Conservation (phyloP, 2,329 filamentous ascomycete genomes). For the Pseudonectria buxi region DNA sequence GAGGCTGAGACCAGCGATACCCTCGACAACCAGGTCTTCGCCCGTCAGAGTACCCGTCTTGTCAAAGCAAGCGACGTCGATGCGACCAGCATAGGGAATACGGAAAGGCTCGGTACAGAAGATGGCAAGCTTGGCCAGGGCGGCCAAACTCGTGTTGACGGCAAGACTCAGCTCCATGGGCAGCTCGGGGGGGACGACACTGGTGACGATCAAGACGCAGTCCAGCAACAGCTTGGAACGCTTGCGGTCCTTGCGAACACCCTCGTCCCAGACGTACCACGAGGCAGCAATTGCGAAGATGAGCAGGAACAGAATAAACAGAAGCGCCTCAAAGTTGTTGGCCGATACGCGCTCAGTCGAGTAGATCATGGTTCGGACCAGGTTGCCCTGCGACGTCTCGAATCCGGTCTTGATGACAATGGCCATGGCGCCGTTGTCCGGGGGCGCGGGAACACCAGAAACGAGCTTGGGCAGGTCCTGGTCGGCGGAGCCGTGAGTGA, state of each 20-base stretch:
- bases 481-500: slow-evolving; percentile 77
- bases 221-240: slow-evolving; percentile 95
- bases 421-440: slow-evolving; percentile 89
- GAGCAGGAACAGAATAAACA: slow-evolving; percentile 94
- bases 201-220: slow-evolving; percentile 95
- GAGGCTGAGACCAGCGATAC: slow-evolving; percentile 82
- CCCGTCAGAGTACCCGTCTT: slow-evolving; percentile 97
- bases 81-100: slow-evolving; percentile 90
- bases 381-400: slow-evolving; percentile 94
- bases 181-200: slow-evolving; percentile 94
- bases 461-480: slow-evolving; percentile 64
- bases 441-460: slow-evolving; percentile 74
- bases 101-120: slow-evolving; percentile 99
- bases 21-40: slow-evolving; percentile 93
- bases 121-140: slow-evolving; percentile 89
- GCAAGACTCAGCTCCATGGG: slow-evolving; percentile 97
- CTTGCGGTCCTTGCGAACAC: slow-evolving; percentile 89
- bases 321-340: slow-evolving; percentile 91
- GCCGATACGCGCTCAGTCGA: slow-evolving; percentile 98
- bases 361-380: slow-evolving; percentile 99
- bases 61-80: slow-evolving; percentile 96
- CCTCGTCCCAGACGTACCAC: slow-evolving; percentile 98
- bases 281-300: slow-evolving; percentile 95
- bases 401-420: slow-evolving; percentile 97
- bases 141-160: slow-evolving; percentile 94